These are phyloP conservation scores for Ceratopteris richardii DNA, from an alignment of 75 land plant species.

Conservation along the genomic window DNA sequence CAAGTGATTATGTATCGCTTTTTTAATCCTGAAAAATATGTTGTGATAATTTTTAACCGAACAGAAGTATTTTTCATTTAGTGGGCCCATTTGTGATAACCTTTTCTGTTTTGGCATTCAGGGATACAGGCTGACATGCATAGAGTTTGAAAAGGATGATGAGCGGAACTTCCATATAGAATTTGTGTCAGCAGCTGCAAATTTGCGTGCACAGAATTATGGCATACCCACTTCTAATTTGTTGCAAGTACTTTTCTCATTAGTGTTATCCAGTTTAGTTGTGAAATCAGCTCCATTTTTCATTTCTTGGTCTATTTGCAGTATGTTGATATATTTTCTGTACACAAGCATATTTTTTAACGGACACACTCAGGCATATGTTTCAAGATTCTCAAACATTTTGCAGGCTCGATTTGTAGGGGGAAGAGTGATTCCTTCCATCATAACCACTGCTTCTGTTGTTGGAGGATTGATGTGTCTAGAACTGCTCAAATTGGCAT, in stretches of 20 bases:
- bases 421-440: constrained; percentile 35
- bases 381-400: too few relatives aligned
- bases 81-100: too few relatives aligned
- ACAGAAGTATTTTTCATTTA: too few relatives aligned
- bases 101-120: too few relatives aligned
- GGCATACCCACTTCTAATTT: constrained; percentile 35
- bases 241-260: constrained; percentile 26
- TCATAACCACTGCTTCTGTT: constrained; percentile 36
- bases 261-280: background rate
- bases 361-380: too few relatives aligned
- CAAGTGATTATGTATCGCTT: too few relatives aligned
- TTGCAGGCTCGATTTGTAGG: constrained; percentile 44
- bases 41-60: too few relatives aligned
- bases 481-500: constrained; percentile 38
- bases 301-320: background rate
- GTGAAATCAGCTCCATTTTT: background rate
- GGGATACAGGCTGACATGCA: constrained; percentile 45
- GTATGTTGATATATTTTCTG: background rate
- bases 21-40: too few relatives aligned
- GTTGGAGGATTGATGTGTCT: constrained; percentile 52
- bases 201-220: constrained; percentile 41
- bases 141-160: constrained; percentile 48
- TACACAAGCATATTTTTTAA: too few relatives aligned
- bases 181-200: constrained; percentile 43
- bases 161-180: constrained; percentile 39